Evolutionary conservation across 2,329 filamentous ascomycete species (phyloP).

Genomic region (Tolypocladium tundrense): DNA sequence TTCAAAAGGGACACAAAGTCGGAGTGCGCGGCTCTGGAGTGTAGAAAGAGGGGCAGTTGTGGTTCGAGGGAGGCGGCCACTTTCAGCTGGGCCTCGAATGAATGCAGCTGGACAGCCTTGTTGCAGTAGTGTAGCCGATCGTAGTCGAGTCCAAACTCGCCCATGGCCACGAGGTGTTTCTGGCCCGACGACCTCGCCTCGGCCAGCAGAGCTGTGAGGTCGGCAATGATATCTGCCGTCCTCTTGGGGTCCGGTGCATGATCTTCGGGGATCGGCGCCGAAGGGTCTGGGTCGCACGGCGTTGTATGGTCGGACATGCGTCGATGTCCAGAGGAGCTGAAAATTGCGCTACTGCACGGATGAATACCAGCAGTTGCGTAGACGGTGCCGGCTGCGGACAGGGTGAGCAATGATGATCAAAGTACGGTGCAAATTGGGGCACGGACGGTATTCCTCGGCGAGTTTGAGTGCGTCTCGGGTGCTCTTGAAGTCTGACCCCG

Average conservation of each 20-base stretch:
- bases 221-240: conserved; percentile 39
- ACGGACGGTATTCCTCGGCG: conserved; percentile 62
- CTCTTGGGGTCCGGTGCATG: conserved; percentile 31
- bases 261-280: conserved; percentile 37
- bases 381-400: conserved; percentile 57
- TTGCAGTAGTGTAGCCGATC: conserved; percentile 79
- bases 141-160: conserved; percentile 94
- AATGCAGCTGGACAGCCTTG: conserved; percentile 69
- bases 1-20: conserved; percentile 72
- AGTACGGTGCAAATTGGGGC: neutral
- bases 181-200: conserved; percentile 39
- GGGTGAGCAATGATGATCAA: conserved; percentile 2
- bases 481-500: conserved; percentile 76
- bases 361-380: conserved; percentile 92
- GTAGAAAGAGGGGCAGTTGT: conserved; percentile 80
- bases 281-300: conserved; percentile 43
- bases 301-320: conserved; percentile 28
- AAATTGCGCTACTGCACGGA: conserved; percentile 75
- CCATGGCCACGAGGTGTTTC: conserved; percentile 61
- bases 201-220: conserved; percentile 55
- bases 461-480: conserved; percentile 66
- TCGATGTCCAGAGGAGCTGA: conserved; percentile 45
- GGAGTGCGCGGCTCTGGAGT: conserved; percentile 75
- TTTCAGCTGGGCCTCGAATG: conserved; percentile 74
- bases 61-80: conserved; percentile 60